phyloP scores from a whole-genome alignment of 2,329 filamentous ascomycete genomes.

The Ceratocystis variospora region DNA sequence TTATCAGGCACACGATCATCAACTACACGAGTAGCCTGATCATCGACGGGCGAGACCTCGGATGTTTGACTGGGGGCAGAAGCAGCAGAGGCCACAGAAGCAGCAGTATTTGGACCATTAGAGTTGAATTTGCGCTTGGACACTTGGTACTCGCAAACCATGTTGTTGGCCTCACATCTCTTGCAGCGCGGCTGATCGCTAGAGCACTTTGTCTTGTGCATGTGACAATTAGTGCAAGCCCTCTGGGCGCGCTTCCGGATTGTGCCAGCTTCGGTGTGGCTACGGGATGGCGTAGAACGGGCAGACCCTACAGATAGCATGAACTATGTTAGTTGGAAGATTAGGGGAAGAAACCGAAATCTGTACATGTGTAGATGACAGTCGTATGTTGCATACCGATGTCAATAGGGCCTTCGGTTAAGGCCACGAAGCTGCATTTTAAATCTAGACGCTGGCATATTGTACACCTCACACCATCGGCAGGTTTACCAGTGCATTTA shows the following conservation, averaged over 20 bases:
- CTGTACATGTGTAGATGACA: background rate
- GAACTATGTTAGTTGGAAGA: constrained; percentile 6
- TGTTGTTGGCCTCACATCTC: constrained; percentile 27
- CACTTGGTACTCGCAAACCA: constrained; percentile 31
- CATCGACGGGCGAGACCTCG: constrained; percentile 10
- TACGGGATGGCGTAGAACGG: constrained; percentile 30
- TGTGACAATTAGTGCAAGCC: constrained; percentile 31
- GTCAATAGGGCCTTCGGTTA: constrained; percentile 18
- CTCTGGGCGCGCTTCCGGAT: constrained; percentile 31
- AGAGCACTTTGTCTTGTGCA: constrained; percentile 33
- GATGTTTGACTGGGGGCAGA: background rate
- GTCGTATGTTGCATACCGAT: constrained; percentile 3
- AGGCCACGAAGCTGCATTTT: constrained; percentile 26
- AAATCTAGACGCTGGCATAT: constrained; percentile 30
- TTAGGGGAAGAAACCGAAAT: background rate
- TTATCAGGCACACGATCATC: constrained; percentile 18
- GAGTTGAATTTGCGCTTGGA: constrained; percentile 28
- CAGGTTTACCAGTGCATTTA: constrained; percentile 31
- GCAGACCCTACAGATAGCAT: constrained; percentile 22
- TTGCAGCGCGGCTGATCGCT: constrained; percentile 30
- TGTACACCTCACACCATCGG: constrained; percentile 26
- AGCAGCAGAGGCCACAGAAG: background rate
- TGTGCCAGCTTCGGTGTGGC: constrained; percentile 32
- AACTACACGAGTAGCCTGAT: constrained; percentile 9
- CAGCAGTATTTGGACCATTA: background rate